Percentiles rank a stretch among this genome's conserved stretches.
Conservation (phyloP, 345 rosid genomes). For the Reutealis trisperma region DNA sequence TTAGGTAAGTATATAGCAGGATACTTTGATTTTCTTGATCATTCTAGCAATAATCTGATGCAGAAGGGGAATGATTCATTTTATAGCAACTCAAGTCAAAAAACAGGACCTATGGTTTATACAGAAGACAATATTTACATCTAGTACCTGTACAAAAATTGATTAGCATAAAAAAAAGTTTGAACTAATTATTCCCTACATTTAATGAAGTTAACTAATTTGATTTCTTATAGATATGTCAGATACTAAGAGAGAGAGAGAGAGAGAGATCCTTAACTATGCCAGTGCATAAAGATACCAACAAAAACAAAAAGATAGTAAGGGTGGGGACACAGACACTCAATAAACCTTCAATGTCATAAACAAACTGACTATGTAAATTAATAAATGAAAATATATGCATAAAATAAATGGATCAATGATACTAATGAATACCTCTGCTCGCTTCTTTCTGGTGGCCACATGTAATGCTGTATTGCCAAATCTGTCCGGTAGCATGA, state of each 20-base stretch:
- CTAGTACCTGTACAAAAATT: background rate
- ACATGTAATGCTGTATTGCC: conserved; percentile 81
- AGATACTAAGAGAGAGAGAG: no score
- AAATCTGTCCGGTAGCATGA: conserved; percentile 83
- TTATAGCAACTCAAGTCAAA: background rate
- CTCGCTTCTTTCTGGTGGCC: conserved; percentile 85
- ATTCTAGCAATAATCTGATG: background rate
- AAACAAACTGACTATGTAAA: no score
- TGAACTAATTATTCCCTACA: background rate
- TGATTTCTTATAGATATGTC: no score
- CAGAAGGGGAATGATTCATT: background rate
- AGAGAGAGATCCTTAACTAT: no score
- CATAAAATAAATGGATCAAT: background rate
- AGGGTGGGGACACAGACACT: no score
- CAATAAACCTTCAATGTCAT: no score
- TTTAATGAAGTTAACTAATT: no score
- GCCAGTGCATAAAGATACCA: no score
- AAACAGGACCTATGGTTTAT: background rate
- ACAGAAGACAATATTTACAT: background rate
- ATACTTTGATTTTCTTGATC: background rate
- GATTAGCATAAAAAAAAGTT: background rate
- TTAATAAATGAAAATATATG: background rate
- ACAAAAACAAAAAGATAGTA: no score
- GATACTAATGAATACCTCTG: conserved; percentile 50
- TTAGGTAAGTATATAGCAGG: background rate